Evolutionary conservation across 177 flowering plant genomes (phyloP).

Genomic region (Vitis hybrid): DNA sequence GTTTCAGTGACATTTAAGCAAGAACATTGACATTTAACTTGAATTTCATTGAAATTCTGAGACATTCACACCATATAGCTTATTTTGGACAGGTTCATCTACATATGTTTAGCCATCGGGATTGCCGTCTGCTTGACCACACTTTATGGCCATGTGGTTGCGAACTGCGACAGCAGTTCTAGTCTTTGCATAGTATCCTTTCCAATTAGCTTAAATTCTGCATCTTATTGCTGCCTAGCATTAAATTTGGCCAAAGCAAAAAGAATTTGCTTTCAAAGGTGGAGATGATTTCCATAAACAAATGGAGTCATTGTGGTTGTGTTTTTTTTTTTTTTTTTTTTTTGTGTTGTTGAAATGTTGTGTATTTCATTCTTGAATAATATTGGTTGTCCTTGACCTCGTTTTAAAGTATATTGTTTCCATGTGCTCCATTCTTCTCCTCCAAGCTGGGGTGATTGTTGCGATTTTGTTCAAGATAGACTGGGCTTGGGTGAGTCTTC

Average conservation of each 20-base stretch:
- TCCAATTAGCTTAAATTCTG: neutral
- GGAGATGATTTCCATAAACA: too few species aligned
- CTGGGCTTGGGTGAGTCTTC: conserved; percentile 34
- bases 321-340: conserved; percentile 1
- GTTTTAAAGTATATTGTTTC: conserved; percentile 34
- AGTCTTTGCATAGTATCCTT: conserved; percentile 50
- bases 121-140: conserved; percentile 49
- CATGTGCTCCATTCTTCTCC: conserved; percentile 29
- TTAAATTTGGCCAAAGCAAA: neutral
- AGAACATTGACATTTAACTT: too few species aligned
- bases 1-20: too few species aligned
- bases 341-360: neutral
- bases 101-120: conserved; percentile 43
- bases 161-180: conserved; percentile 26
- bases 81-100: conserved; percentile 50
- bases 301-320: neutral
- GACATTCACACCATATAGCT: neutral
- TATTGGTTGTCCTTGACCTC: conserved; percentile 24
- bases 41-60: neutral
- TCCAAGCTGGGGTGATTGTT: conserved; percentile 33
- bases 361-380: neutral
- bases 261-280: too few species aligned
- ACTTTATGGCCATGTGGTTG: conserved; percentile 37
- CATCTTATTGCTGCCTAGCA: neutral
- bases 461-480: conserved; percentile 43